Percentiles rank a stretch among this genome's conserved stretches.
These are phyloP conservation scores for Actinomortierella wolfii DNA, from an alignment of 371 early-diverging fungal genomes.

Conservation along the genomic window DNA sequence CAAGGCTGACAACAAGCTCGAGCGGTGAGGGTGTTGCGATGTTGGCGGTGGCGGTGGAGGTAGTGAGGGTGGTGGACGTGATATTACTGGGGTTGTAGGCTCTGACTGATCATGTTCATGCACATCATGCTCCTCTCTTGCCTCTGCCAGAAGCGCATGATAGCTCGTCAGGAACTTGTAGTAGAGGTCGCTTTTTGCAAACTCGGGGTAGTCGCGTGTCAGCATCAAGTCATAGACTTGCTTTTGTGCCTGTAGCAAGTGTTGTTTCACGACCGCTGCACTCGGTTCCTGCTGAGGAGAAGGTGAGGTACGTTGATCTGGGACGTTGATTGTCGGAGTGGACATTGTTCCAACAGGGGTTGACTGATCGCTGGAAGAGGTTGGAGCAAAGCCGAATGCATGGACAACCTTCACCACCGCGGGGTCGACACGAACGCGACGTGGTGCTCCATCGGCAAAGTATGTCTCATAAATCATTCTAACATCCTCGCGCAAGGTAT, in stretches of 20 bases:
- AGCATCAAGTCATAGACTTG: slow-evolving; percentile 72
- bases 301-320: too few relatives aligned
- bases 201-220: slow-evolving; percentile 62
- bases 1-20: slow-evolving; percentile 27
- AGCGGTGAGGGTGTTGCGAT: background rate
- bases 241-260: slow-evolving; percentile 49
- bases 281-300: slow-evolving; percentile 19
- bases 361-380: too few relatives aligned
- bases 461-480: slow-evolving; percentile 74
- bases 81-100: background rate
- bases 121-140: background rate
- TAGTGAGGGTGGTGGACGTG: background rate
- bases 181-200: slow-evolving; percentile 69
- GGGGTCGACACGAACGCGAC: slow-evolving; percentile 51
- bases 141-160: background rate
- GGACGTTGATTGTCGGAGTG: too few relatives aligned
- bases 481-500: slow-evolving; percentile 61
- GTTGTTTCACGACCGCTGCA: slow-evolving; percentile 36
- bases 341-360: too few relatives aligned
- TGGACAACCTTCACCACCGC: slow-evolving; percentile 26
- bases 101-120: background rate
- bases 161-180: slow-evolving; percentile 60
- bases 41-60: background rate
- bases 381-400: slow-evolving; percentile 9
- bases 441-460: slow-evolving; percentile 58